A percentile compares a stretch with the other conserved stretches of the same genome.
Conservation (phyloP, 129 eudicot genomes). For the Pulicaria dysenterica region DNA sequence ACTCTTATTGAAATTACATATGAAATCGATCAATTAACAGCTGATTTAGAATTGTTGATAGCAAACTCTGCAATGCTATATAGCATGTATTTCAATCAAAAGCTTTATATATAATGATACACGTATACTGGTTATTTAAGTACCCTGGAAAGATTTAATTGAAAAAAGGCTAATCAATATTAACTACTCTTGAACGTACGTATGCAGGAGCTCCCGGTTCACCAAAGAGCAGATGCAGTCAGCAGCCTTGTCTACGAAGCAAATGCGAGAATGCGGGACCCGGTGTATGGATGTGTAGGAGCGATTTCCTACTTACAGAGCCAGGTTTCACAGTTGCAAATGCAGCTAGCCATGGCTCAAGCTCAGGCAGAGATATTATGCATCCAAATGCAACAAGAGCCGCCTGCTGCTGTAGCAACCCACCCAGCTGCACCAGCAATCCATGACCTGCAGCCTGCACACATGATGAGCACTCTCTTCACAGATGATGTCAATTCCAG, state of each 20-base stretch:
- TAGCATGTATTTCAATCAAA: no score
- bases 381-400: constrained; percentile 75
- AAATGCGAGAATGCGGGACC: constrained; percentile 72
- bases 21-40: no score
- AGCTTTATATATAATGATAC: no score
- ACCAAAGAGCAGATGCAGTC: constrained; percentile 84
- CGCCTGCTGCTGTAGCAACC: neutral
- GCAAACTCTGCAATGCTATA: no score
- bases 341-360: constrained; percentile 89
- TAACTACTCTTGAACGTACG: constrained; percentile 11
- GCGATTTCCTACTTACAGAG: constrained; percentile 68
- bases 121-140: no score
- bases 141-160: neutral
- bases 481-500: constrained; percentile 23
- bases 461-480: neutral
- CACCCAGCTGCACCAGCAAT: constrained; percentile 18
- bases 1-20: no score
- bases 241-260: constrained; percentile 91
- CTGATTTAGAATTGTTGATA: no score
- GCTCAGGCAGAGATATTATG: constrained; percentile 84
- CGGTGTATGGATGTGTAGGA: constrained; percentile 89
- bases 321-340: constrained; percentile 80
- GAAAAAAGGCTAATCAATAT: neutral
- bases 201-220: constrained; percentile 69
- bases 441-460: constrained; percentile 10